These are phyloP conservation scores for Zymoseptoria pseudotritici DNA, from an alignment of 2,329 filamentous ascomycete genomes.

Conservation along the genomic window DNA sequence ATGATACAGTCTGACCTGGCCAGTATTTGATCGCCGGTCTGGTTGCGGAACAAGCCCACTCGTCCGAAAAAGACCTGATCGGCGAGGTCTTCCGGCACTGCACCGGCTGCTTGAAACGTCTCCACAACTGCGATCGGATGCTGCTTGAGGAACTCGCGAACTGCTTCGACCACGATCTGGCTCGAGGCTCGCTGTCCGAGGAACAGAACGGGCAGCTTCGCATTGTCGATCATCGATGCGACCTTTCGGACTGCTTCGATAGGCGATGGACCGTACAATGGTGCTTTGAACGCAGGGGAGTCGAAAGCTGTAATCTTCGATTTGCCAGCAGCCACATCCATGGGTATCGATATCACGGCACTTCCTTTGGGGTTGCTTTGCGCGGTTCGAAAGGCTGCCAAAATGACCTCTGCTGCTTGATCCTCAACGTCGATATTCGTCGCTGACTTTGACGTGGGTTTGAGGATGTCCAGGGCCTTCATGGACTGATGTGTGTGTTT, in stretches of 20 bases:
- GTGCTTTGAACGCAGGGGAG: constrained; percentile 33
- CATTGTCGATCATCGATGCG: constrained; percentile 27
- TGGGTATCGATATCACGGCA: constrained; percentile 39
- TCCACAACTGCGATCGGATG: constrained; percentile 43
- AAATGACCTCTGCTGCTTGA: constrained; percentile 41
- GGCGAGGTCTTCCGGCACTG: constrained; percentile 37
- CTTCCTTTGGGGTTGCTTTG: constrained; percentile 37
- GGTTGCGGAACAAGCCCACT: constrained; percentile 44
- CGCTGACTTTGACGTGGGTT: constrained; percentile 39
- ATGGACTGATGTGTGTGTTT: constrained; percentile 44
- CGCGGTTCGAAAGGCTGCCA: constrained; percentile 41
- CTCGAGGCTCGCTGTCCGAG: constrained; percentile 40
- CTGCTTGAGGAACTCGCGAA: constrained; percentile 36
- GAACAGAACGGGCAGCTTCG: constrained; percentile 38
- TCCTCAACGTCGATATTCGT: constrained; percentile 40
- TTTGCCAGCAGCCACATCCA: constrained; percentile 38
- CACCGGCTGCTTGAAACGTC: constrained; percentile 45
- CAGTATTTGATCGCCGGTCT: constrained; percentile 41
- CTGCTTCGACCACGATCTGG: constrained; percentile 34
- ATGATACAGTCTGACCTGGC: constrained; percentile 39
- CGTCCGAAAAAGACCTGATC: constrained; percentile 41
- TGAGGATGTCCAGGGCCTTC: constrained; percentile 38
- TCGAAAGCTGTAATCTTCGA: constrained; percentile 36
- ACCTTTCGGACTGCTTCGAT: constrained; percentile 28
- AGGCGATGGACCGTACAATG: constrained; percentile 36